Conservation (phyloP, 495 filamentous ascomycete species). For the Friedmanniomyces simplex region DNA sequence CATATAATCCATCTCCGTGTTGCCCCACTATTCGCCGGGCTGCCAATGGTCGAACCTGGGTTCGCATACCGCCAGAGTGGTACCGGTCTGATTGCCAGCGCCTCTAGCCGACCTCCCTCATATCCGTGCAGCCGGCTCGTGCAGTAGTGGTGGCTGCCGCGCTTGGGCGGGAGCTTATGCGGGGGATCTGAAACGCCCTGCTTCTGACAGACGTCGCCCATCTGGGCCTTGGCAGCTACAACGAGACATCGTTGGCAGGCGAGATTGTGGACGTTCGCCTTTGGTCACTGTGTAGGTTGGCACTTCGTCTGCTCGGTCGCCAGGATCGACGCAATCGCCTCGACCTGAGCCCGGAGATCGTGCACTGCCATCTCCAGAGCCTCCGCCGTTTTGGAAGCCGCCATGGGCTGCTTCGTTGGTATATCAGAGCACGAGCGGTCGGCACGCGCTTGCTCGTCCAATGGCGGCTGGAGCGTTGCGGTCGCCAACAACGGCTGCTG, state of each 20-base stretch:
- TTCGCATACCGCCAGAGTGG: background rate
- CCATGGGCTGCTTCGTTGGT: conserved; percentile 6
- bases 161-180: background rate
- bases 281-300: background rate
- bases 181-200: background rate
- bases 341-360: conserved; percentile 27
- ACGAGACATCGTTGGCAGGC: no score
- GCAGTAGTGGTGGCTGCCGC: conserved; percentile 1
- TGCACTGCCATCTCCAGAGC: conserved; percentile 26
- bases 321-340: conserved; percentile 24
- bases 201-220: background rate
- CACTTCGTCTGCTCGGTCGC: conserved; percentile 15
- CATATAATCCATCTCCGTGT: background rate
- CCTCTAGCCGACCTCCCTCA: background rate
- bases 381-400: conserved; percentile 16
- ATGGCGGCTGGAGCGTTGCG: background rate
- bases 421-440: background rate
- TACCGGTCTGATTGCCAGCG: conserved; percentile 5
- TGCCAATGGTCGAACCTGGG: background rate
- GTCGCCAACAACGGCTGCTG: background rate
- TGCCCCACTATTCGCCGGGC: background rate
- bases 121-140: background rate
- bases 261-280: no score
- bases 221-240: no score
- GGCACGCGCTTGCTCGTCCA: conserved; percentile 5